These are phyloP conservation scores for Fraxinus dipetala DNA, from an alignment of 305 asterid genomes.

Conservation along the genomic window DNA sequence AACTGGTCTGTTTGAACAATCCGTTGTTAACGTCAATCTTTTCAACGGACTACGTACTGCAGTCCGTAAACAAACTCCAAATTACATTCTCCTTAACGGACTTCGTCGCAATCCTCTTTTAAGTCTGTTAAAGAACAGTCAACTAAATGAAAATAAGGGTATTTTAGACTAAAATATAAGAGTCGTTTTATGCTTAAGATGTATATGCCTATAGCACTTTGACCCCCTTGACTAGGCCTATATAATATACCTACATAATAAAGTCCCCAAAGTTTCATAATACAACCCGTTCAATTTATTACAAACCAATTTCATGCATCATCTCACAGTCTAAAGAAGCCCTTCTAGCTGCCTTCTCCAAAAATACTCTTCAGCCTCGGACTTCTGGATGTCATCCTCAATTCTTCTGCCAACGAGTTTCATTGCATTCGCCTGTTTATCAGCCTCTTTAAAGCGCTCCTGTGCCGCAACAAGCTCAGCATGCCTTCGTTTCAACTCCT, in stretches of 20 bases:
- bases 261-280: neutral
- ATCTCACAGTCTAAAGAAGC: conserved; percentile 21
- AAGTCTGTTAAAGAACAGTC: neutral
- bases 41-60: neutral
- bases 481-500: conserved; percentile 31
- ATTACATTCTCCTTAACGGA: neutral
- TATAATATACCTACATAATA: neutral
- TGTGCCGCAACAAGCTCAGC: conserved; percentile 35
- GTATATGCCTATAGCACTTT: neutral
- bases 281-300: neutral
- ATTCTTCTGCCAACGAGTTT: conserved; percentile 28
- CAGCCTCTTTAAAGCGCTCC: conserved; percentile 29
- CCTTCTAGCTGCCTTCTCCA: conserved; percentile 39
- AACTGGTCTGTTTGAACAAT: neutral
- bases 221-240: neutral
- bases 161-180: neutral
- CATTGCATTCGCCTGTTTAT: conserved; percentile 32
- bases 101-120: neutral
- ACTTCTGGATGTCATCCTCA: conserved; percentile 28
- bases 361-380: conserved; percentile 30
- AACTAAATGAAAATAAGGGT: neutral
- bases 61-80: neutral
- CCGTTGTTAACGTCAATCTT: neutral
- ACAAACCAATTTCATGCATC: neutral
- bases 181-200: neutral